Percentiles rank a stretch among this genome's conserved stretches.
Evolutionary conservation across 148 eudicot genomes (phyloP).

Genomic region (Suaeda aralocaspica): DNA sequence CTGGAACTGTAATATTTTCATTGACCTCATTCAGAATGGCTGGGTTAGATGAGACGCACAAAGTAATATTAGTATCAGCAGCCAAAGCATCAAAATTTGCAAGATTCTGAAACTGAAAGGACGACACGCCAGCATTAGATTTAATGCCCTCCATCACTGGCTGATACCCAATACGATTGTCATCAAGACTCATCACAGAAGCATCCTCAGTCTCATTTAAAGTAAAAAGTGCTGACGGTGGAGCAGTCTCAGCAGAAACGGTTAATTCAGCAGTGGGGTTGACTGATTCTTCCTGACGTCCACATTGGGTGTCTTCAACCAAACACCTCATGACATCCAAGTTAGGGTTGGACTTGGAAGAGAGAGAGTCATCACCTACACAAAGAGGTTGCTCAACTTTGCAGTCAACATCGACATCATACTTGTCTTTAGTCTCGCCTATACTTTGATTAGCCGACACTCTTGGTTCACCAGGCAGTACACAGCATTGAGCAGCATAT

Average conservation of each 20-base stretch:
- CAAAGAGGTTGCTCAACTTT: background rate
- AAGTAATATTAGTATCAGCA: constrained; percentile 1
- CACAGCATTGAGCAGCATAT: background rate
- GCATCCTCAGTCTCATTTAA: constrained; percentile 3
- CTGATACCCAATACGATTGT: background rate
- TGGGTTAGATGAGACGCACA: constrained; percentile 8
- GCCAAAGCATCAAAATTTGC: background rate
- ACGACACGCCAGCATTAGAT: background rate
- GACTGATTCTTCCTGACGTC: background rate
- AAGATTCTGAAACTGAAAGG: constrained; percentile 4
- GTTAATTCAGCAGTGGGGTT: background rate
- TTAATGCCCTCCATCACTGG: background rate
- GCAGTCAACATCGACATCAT: background rate
- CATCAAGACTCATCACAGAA: constrained; percentile 13
- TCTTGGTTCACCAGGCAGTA: constrained; percentile 13
- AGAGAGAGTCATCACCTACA: constrained; percentile 7
- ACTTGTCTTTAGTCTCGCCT: constrained; percentile 6
- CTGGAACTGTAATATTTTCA: constrained; percentile 2
- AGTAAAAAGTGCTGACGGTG: constrained; percentile 2
- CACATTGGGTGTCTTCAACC: constrained; percentile 20
- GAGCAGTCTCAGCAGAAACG: constrained; percentile 3
- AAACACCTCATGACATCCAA: constrained; percentile 5
- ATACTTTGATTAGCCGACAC: background rate
- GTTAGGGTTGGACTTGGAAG: constrained; percentile 10
- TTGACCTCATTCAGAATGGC: background rate